phyloP scores from a whole-genome alignment of 2,329 filamentous ascomycete genomes.

The Trichoderma hamatum region DNA sequence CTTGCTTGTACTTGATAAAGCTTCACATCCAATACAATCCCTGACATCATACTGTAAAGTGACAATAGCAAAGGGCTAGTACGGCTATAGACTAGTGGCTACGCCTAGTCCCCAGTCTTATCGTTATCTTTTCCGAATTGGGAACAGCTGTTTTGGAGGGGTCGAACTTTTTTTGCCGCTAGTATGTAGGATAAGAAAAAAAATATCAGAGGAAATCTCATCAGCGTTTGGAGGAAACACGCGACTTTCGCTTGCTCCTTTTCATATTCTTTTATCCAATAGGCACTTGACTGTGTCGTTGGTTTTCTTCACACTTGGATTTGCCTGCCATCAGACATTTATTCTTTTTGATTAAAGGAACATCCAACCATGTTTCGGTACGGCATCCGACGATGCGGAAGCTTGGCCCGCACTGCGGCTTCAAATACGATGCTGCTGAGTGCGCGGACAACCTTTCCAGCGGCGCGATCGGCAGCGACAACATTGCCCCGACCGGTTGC shows the following conservation, averaged over 20 bases:
- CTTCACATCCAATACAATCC: background rate
- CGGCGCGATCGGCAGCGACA: slow-evolving; percentile 32
- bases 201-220: background rate
- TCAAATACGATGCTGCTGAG: slow-evolving; percentile 38
- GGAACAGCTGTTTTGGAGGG: slow-evolving; percentile 17
- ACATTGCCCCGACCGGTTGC: slow-evolving; percentile 29
- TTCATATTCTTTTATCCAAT: background rate
- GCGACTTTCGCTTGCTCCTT: background rate
- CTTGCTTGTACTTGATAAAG: background rate
- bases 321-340: background rate
- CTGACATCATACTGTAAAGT: background rate
- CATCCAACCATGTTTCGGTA: slow-evolving; percentile 41
- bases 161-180: slow-evolving; percentile 7
- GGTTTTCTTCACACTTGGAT: background rate
- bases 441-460: slow-evolving; percentile 35
- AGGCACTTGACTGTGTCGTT: slow-evolving; percentile 20
- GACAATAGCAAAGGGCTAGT: background rate
- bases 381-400: slow-evolving; percentile 46
- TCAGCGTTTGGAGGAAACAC: slow-evolving; percentile 3
- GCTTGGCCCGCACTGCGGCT: slow-evolving; percentile 40
- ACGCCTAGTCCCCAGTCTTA: background rate
- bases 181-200: slow-evolving; percentile 21
- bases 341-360: background rate
- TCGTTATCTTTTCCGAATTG: slow-evolving; percentile 9
- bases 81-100: background rate